These are phyloP conservation scores for Crepidotus variabilis DNA, from an alignment of 768 basidiomycete species.

Conservation along the genomic window DNA sequence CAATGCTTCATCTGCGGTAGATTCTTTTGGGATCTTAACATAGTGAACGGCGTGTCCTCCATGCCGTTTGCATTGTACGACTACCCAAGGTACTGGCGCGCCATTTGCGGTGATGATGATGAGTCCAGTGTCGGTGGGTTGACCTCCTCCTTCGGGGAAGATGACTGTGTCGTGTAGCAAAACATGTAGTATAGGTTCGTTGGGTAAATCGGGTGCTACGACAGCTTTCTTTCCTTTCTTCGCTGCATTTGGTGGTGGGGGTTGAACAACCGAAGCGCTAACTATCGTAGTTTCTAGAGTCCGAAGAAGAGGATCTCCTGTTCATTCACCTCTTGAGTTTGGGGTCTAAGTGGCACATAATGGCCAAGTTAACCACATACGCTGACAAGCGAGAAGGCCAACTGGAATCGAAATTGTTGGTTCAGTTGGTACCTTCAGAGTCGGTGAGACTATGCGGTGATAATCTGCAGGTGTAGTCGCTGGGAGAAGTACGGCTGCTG, in stretches of 20 bases:
- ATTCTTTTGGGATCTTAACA: constrained; percentile 39
- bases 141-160: constrained; percentile 82
- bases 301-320: constrained; percentile 69
- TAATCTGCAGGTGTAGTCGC: constrained; percentile 51
- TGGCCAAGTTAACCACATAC: constrained; percentile 28
- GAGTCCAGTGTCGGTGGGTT: constrained; percentile 70
- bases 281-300: constrained; percentile 57
- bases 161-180: constrained; percentile 73
- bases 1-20: constrained; percentile 36
- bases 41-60: constrained; percentile 78
- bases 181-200: constrained; percentile 55
- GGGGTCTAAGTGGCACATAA: not conserved
- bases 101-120: constrained; percentile 40
- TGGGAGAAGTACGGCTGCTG: constrained; percentile 41
- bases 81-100: constrained; percentile 43
- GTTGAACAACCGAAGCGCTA: constrained; percentile 42
- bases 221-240: constrained; percentile 60
- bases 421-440: constrained; percentile 51
- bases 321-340: not conserved
- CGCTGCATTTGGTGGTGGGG: constrained; percentile 33
- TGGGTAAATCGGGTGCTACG: constrained; percentile 37
- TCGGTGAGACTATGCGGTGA: constrained; percentile 60
- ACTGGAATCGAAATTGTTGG: constrained; percentile 56
- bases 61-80: constrained; percentile 63
- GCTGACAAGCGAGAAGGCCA: constrained; percentile 77